Evolutionary conservation across 202 grass and related monocot genomes (phyloP).

Genomic region (Elaeis oleifera): DNA sequence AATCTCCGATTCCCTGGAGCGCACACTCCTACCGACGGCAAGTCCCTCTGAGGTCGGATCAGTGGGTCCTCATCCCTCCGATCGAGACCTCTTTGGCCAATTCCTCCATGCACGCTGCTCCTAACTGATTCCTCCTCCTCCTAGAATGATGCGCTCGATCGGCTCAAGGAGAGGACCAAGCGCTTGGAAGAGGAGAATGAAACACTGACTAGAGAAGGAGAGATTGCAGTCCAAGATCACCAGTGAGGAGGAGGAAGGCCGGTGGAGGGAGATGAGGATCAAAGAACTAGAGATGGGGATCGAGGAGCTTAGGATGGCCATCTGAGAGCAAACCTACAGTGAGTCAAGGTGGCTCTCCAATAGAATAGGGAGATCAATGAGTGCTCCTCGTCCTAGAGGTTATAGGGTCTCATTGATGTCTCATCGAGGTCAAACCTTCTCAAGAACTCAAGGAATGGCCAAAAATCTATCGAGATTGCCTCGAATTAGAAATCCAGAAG

Average conservation of each 20-base stretch:
- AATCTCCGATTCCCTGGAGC: no score
- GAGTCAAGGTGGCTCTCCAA: neutral
- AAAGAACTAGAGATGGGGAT: constrained; percentile 60
- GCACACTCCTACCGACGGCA: no score
- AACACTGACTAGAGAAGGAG: constrained; percentile 57
- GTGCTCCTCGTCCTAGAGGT: constrained; percentile 45
- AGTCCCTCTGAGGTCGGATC: no score
- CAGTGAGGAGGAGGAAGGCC: constrained; percentile 1
- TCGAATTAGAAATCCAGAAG: neutral
- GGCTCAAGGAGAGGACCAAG: constrained; percentile 35
- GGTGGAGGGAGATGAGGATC: constrained; percentile 46
- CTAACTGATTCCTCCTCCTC: neutral
- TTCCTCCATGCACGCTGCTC: no score
- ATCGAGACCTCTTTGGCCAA: no score
- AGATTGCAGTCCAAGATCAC: constrained; percentile 36
- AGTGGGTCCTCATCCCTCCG: no score
- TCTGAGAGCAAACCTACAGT: neutral
- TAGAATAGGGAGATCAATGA: constrained; percentile 34
- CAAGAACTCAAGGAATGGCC: constrained; percentile 7
- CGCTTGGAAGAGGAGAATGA: constrained; percentile 66
- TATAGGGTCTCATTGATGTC: constrained; percentile 18
- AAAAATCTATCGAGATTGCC: constrained; percentile 22
- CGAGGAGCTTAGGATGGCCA: constrained; percentile 36
- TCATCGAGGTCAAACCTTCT: constrained; percentile 19
- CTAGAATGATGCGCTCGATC: constrained; percentile 40